Base-by-base conservation (phyloP, 495 filamentous ascomycete genomes). In the Peziza echinospora region DNA sequence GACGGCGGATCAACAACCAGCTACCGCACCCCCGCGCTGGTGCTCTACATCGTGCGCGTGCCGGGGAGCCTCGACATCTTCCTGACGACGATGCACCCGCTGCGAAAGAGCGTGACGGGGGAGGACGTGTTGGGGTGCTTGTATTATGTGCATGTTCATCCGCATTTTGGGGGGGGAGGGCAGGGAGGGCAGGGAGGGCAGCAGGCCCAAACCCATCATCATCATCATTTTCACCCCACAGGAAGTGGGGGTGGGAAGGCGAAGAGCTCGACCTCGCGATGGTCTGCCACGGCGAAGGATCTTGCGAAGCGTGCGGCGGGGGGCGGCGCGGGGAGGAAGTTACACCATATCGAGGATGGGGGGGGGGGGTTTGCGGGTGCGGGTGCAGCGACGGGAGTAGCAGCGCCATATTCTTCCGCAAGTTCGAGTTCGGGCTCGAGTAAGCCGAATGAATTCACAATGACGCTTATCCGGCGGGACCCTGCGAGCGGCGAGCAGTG, bases 401-500 rank as follows among this genome's bases (percentile, higher is more conserved):
- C n/a, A n/a, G n/a, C n/a, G n/a, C n/a, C n/a, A n/a, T n/a, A n/a
- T n/a, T n/a, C n/a, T n/a, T n/a, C n/a, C n/a, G n/a, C n/a, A n/a
- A n/a, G n/a, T n/a, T n/a, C n/a, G n/a, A n/a, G n/a, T n/a, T 42
- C 44, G 17, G 39, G 44, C 19, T 52, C 44, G 49, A 43, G 47
- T 8, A 51, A 52, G 37, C 41, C 40, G 1, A 23, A 17, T 8
- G 58, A 65, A 0, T 76, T 68, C 43, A 74, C 76, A n/a, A 71
- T 94, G 24, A 92, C 81, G 0, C 64, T 97, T 10, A 93, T 97
- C 45, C 79, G 89, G 11, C 80, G 89, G 26, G 84, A 94, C 62
- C 80, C 84, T 2, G 66, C 72, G 1, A 77, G 78, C 22, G 76
- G 77, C 9, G 70, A 67, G 30, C 89, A 97, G 59, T 93, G 83